Evolutionary conservation across 2,329 filamentous ascomycete species (phyloP).

Genomic region (Onygenales sp.): DNA sequence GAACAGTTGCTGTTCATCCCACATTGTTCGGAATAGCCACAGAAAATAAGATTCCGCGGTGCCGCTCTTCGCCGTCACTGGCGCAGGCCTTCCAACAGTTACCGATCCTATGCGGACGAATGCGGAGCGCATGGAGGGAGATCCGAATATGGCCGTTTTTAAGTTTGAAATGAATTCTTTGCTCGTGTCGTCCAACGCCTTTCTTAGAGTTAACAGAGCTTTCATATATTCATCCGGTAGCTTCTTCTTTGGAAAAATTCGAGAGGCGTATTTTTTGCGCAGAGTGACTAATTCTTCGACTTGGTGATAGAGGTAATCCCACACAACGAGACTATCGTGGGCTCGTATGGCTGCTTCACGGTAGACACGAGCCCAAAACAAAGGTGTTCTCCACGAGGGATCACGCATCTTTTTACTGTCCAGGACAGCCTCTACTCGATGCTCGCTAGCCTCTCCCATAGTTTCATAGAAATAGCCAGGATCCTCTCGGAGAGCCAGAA

Average conservation of each 20-base stretch:
- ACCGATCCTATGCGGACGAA: constrained; percentile 22
- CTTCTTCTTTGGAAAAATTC: constrained; percentile 21
- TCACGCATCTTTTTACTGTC: constrained; percentile 25
- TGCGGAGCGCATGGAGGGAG: constrained; percentile 32
- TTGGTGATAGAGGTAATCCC: constrained; percentile 28
- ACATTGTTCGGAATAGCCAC: constrained; percentile 30
- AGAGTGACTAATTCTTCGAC: constrained; percentile 18
- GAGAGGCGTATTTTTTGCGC: constrained; percentile 22
- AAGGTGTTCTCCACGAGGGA: constrained; percentile 5
- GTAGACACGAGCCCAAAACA: constrained; percentile 35
- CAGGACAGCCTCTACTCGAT: constrained; percentile 35
- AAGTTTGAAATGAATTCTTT: constrained; percentile 21
- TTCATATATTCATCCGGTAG: constrained; percentile 32
- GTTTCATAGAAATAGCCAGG: constrained; percentile 45
- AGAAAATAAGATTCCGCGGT: constrained; percentile 18
- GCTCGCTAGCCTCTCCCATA: constrained; percentile 33
- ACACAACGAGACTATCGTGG: constrained; percentile 29
- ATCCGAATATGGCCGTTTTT: constrained; percentile 24
- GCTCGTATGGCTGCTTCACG: constrained; percentile 23
- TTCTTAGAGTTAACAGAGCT: constrained; percentile 33
- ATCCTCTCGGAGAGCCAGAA: constrained; percentile 50
- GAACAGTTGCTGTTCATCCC: constrained; percentile 28
- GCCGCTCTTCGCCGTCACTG: constrained; percentile 3
- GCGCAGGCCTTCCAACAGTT: constrained; percentile 2
- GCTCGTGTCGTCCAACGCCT: constrained; percentile 22